Evolutionary conservation across 257 asterid genomes (phyloP), one percentile per base, ranked within the genome.

Genomic region (Solanum sparsipilum): DNA sequence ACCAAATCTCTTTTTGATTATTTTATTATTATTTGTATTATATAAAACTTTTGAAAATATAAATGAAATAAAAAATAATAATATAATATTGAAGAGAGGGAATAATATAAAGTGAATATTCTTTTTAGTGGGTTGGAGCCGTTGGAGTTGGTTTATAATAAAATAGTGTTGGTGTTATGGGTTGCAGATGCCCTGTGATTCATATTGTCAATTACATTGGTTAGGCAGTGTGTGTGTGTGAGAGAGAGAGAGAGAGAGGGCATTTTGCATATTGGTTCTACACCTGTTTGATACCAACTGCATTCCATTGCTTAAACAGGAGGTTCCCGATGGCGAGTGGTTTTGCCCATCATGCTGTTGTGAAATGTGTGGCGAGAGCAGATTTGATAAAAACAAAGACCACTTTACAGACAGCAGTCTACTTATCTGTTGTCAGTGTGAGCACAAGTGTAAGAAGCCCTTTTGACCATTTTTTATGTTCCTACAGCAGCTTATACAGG

Each of bases 261-360:
- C 38, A 79, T 79, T 79, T 85, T 85, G 86, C 78, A 63, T 89
- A 78, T 86, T 86, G 58, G 39, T 20, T 48, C 70, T 81, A 31
- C 71, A 82, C 44, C 71, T 48, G 70, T 38, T 89, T 76, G 60
- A 35, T 85, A 75, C 87, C 89, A 72, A 73, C 70, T 41, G 52
- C 44, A n/a, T 73, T 74, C 52, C 29, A 34, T 74, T 86, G 90
- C 56, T 79, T 86, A 91, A 86, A 46, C 88, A 95, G 98, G 96
- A 88, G 44, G 89, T 95, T 27, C 98, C 98, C 13, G 94, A 91
- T 67, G 98, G 98, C 46, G 94, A 93, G 85, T 95, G 98, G 98
- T 95, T 94, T 92, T 95, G 98, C 92, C 96, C 93, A 11, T 92
- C 95, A 16, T 95, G 98, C 93, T 90, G 98, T 92, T 95, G 98